phyloP scores from a whole-genome alignment of 805 yeast species.

The Cyberlindnera saturnus region DNA sequence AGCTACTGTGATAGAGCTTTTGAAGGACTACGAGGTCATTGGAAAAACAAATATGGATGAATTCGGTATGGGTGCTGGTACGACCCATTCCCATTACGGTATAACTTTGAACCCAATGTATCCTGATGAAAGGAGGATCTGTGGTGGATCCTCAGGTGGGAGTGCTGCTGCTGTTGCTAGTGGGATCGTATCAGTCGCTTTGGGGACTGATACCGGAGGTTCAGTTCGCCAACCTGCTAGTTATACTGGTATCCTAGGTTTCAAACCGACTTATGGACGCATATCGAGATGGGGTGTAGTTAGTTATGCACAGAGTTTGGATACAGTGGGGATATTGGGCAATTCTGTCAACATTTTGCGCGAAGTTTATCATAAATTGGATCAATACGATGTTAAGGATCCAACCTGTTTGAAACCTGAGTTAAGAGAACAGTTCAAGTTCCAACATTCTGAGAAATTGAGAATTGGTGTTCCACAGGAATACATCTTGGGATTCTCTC shows the following conservation, averaged over 20 bases:
- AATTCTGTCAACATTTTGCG: constrained; percentile 38
- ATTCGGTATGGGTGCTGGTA: constrained; percentile 93
- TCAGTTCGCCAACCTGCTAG: constrained; percentile 91
- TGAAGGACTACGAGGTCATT: constrained; percentile 48
- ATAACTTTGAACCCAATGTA: constrained; percentile 51
- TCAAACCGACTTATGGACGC: constrained; percentile 91
- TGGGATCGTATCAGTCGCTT: constrained; percentile 59
- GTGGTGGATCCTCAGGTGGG: constrained; percentile 97
- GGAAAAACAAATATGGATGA: constrained; percentile 95
- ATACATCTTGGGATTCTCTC: constrained; percentile 51
- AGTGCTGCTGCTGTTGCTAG: constrained; percentile 89
- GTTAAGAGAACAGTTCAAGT: constrained; percentile 24
- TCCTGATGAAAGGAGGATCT: constrained; percentile 32
- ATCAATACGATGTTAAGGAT: constrained; percentile 64
- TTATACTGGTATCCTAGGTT: constrained; percentile 76
- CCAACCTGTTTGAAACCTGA: constrained; percentile 56
- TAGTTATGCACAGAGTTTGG: constrained; percentile 90
- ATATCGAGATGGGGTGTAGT: constrained; percentile 89
- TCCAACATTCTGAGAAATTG: constrained; percentile 19
- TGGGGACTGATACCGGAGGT: constrained; percentile 98
- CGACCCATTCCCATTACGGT: constrained; percentile 50
- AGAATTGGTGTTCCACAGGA: constrained; percentile 74
- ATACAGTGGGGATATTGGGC: constrained; percentile 84
- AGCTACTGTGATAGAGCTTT: constrained; percentile 59
- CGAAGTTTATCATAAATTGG: constrained; percentile 49